These are phyloP conservation scores for Alternaria sp. DNA, from an alignment of 2,329 filamentous ascomycete genomes.

Conservation along the genomic window DNA sequence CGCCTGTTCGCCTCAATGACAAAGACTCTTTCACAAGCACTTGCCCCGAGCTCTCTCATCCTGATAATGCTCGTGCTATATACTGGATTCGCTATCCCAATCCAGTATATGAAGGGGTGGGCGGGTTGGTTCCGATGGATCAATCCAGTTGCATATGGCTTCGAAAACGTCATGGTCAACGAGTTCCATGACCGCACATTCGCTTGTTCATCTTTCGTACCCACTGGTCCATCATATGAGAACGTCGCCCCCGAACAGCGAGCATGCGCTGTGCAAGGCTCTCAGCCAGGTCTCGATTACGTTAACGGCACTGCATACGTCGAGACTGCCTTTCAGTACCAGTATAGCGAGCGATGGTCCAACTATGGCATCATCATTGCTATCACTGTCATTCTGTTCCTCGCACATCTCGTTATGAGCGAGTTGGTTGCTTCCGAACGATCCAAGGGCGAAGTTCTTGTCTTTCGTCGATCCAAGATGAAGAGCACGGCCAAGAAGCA, in stretches of 20 bases:
- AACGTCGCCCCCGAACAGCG: conserved; percentile 30
- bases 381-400: conserved; percentile 67
- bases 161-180: conserved; percentile 79
- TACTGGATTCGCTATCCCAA: conserved; percentile 71
- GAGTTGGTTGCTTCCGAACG: conserved; percentile 67
- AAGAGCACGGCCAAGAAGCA: conserved; percentile 36
- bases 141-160: conserved; percentile 77
- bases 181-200: conserved; percentile 55
- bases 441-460: conserved; percentile 70
- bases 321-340: conserved; percentile 35
- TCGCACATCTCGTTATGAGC: conserved; percentile 64
- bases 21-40: conserved; percentile 64
- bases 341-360: conserved; percentile 51
- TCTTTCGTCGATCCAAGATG: conserved; percentile 59
- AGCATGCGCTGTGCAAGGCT: conserved; percentile 46
- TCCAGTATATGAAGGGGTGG: conserved; percentile 60
- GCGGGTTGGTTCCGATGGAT: conserved; percentile 66
- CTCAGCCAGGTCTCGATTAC: conserved; percentile 40
- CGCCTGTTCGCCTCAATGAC: conserved; percentile 76
- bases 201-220: conserved; percentile 44
- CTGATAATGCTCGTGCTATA: conserved; percentile 67
- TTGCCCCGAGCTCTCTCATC: conserved; percentile 60
- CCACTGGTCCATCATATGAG: conserved; percentile 46
- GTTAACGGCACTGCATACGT: conserved; percentile 47
- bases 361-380: conserved; percentile 72